Conservation (phyloP, 164 flowering plant species). For the Vitis labrusca region DNA sequence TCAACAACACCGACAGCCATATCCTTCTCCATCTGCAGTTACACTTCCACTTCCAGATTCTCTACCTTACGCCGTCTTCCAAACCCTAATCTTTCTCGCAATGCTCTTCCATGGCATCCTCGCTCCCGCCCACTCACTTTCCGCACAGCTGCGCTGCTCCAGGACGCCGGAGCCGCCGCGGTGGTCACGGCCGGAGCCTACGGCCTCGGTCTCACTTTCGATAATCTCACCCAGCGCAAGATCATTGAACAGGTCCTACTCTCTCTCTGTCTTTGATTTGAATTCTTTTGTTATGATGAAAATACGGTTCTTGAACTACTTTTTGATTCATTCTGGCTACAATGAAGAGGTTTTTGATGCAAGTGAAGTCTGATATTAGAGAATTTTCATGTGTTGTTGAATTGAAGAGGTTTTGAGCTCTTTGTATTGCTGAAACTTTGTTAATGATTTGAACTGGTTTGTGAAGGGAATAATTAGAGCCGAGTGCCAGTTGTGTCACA, state of each 20-base stretch:
- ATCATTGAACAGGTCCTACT: constrained; percentile 61
- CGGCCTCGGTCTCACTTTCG: constrained; percentile 58
- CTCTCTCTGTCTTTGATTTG: not conserved
- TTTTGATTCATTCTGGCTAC: too few relatives aligned
- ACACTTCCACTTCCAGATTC: not conserved
- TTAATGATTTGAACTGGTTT: too few relatives aligned
- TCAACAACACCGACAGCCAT: too few relatives aligned
- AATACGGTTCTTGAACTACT: too few relatives aligned
- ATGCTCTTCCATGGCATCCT: not conserved
- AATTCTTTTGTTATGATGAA: not conserved
- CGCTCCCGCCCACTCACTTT: not conserved
- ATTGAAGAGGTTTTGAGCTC: too few relatives aligned
- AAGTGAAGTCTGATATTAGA: too few relatives aligned
- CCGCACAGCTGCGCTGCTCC: constrained; percentile 25
- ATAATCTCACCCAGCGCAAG: constrained; percentile 47
- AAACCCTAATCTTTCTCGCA: not conserved
- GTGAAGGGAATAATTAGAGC: too few relatives aligned
- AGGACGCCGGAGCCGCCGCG: constrained; percentile 67
- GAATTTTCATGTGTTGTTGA: too few relatives aligned
- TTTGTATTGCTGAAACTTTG: too few relatives aligned
- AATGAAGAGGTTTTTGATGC: too few relatives aligned
- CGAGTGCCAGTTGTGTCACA: too few relatives aligned
- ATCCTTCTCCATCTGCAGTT: too few relatives aligned
- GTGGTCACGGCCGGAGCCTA: constrained; percentile 62
- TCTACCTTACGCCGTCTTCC: constrained; percentile 7